phyloP scores from a whole-genome alignment of 192 early-diverging fungal species.

The Backusella tarrabulga region DNA sequence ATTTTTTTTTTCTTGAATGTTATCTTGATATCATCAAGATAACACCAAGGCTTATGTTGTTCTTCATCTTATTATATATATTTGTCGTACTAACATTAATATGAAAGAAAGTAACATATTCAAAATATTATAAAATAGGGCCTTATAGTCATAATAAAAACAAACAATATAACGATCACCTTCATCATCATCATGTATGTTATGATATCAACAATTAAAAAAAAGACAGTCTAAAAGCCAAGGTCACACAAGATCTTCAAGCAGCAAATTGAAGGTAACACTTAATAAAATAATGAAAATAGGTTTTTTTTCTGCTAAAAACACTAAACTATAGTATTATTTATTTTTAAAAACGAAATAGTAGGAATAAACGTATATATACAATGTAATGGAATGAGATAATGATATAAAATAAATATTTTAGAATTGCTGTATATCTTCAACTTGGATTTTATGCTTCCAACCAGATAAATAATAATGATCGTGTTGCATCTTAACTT shows the following conservation, averaged over 20 bases:
- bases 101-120: no score
- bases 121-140: no score
- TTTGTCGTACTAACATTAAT: no score
- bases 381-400: not conserved
- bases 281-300: not conserved
- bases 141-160: no score
- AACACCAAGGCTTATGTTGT: not conserved
- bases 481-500: conserved; percentile 6
- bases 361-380: not conserved
- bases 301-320: not conserved
- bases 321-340: not conserved
- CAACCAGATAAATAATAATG: not conserved
- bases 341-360: not conserved
- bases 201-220: no score
- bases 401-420: not conserved
- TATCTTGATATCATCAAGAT: not conserved
- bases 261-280: not conserved
- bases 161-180: no score
- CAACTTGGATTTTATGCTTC: not conserved
- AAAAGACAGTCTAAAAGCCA: not conserved
- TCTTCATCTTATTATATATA: no score
- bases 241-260: not conserved
- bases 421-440: conserved; percentile 8
- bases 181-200: no score
- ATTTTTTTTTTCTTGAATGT: not conserved